These are phyloP conservation scores for Artemisia tridentata DNA, from an alignment of 129 eudicot genomes.

Conservation along the genomic window DNA sequence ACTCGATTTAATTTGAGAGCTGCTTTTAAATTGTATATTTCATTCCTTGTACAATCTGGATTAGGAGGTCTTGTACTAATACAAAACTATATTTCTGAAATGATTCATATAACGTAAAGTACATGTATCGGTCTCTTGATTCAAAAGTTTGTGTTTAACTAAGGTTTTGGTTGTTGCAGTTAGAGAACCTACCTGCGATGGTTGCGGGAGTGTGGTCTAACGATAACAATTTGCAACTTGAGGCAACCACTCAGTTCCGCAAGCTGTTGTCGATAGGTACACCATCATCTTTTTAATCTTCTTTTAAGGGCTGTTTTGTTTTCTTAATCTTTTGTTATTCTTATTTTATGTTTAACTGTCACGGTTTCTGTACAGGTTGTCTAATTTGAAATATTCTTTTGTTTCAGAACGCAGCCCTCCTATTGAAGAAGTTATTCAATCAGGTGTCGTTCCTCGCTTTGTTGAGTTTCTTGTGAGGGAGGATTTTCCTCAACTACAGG, in stretches of 20 bases:
- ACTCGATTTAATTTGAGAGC: no score
- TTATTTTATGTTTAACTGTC: neutral
- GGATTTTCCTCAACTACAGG: conserved; percentile 86
- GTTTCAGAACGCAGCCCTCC: conserved; percentile 84
- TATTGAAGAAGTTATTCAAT: conserved; percentile 76
- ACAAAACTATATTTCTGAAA: no score
- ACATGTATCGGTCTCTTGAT: no score
- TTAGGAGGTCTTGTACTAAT: no score
- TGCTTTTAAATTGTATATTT: no score
- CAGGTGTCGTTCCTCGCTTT: conserved; percentile 92
- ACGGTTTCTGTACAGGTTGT: neutral
- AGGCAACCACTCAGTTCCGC: conserved; percentile 82
- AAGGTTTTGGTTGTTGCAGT: conserved; percentile 34
- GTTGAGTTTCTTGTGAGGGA: conserved; percentile 78
- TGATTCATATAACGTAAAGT: no score
- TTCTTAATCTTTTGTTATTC: neutral
- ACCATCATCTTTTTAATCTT: neutral
- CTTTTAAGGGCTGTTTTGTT: neutral
- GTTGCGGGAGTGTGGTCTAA: conserved; percentile 66
- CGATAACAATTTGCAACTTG: conserved; percentile 61
- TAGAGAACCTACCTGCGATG: conserved; percentile 77
- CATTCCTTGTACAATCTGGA: no score
- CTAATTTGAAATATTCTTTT: conserved; percentile 12
- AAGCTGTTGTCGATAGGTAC: conserved; percentile 83
- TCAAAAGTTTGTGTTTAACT: neutral